Conservation (phyloP, 2,329 filamentous ascomycete genomes). For the Hypomyces rosellus region DNA sequence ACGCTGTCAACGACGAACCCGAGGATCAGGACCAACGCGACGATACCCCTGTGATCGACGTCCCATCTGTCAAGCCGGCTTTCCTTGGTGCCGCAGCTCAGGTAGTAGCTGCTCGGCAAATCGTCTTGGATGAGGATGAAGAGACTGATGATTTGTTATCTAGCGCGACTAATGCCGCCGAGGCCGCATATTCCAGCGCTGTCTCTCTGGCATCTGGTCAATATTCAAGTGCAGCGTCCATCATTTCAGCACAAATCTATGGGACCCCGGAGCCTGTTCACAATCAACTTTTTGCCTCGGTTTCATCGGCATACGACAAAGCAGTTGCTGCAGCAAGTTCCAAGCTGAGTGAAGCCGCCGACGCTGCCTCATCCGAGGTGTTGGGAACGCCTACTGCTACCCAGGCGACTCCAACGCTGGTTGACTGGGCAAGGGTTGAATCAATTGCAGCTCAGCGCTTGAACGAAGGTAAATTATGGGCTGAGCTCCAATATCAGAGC, state of each 20-base stretch:
- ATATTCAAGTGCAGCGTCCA: constrained; percentile 61
- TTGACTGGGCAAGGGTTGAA: constrained; percentile 44
- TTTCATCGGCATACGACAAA: constrained; percentile 61
- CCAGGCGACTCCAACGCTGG: constrained; percentile 26
- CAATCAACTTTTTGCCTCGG: constrained; percentile 61
- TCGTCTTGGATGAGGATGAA: constrained; percentile 45
- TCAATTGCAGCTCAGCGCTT: constrained; percentile 66
- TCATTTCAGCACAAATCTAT: constrained; percentile 60
- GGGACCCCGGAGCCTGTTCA: constrained; percentile 65
- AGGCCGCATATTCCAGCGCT: constrained; percentile 58
- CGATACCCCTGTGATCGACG: constrained; percentile 19
- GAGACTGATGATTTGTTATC: constrained; percentile 31
- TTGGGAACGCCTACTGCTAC: constrained; percentile 42
- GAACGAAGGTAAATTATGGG: constrained; percentile 62
- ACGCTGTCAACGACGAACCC: constrained; percentile 18
- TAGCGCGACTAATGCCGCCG: constrained; percentile 38
- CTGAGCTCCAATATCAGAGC: constrained; percentile 63
- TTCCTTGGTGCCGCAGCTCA: constrained; percentile 47
- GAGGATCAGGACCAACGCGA: constrained; percentile 17
- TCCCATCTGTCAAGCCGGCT: constrained; percentile 37
- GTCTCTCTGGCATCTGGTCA: constrained; percentile 60
- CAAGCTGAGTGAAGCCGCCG: constrained; percentile 49
- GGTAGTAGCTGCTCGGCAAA: constrained; percentile 40
- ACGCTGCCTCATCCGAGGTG: constrained; percentile 43
- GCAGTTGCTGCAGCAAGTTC: constrained; percentile 57